Conservation (phyloP, 176 grass and related monocot species). For the Paspalum vaginatum region DNA sequence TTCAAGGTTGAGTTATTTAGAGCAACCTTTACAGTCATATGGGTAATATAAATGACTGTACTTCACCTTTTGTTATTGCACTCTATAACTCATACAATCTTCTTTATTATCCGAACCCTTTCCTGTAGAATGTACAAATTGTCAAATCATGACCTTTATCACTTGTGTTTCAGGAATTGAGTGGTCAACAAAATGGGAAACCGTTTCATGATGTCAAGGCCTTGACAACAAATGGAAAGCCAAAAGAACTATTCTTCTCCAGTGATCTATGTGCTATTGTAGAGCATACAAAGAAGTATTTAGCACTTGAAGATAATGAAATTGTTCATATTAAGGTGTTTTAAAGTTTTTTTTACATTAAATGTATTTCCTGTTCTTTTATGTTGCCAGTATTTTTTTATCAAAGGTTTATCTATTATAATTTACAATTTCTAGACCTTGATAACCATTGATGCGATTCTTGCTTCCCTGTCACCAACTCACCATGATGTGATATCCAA, state of each 20-base stretch:
- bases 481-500: neutral
- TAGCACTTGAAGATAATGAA: constrained; percentile 86
- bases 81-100: neutral
- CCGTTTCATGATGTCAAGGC: constrained; percentile 82
- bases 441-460: neutral
- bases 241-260: constrained; percentile 91
- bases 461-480: neutral
- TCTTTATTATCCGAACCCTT: neutral
- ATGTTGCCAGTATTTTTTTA: neutral
- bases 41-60: neutral
- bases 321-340: constrained; percentile 92
- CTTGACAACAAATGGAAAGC: constrained; percentile 72
- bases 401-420: neutral
- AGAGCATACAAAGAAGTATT: constrained; percentile 95
- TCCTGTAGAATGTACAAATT: neutral
- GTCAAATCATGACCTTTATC: neutral
- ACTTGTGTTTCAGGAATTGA: constrained; percentile 62
- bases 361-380: constrained; percentile 14
- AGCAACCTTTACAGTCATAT: neutral
- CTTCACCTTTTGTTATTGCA: neutral
- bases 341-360: constrained; percentile 17
- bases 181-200: constrained; percentile 55
- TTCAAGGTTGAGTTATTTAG: neutral
- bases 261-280: constrained; percentile 97
- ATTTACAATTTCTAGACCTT: neutral